Conservation (phyloP, 2,329 filamentous ascomycete species). For the Xylogone sp. region DNA sequence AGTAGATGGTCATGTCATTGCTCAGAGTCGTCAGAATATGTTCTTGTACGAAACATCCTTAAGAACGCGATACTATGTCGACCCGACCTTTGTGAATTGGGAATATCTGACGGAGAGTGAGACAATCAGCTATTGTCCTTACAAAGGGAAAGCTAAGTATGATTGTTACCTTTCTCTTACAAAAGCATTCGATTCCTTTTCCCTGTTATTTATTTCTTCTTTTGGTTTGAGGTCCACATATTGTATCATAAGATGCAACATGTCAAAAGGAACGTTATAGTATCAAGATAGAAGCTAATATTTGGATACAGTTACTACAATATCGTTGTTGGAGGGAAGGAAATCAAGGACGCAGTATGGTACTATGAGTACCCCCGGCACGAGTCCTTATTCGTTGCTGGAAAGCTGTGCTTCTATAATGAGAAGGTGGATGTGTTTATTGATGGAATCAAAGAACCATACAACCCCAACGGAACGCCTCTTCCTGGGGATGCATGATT, state of each 20-base stretch:
- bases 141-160: conserved; percentile 65
- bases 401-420: conserved; percentile 62
- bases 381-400: conserved; percentile 53
- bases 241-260: neutral
- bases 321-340: conserved; percentile 41
- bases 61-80: conserved; percentile 51
- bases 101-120: conserved; percentile 42
- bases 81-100: conserved; percentile 9
- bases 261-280: neutral
- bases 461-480: neutral
- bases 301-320: conserved; percentile 37
- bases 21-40: conserved; percentile 38
- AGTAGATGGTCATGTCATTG: conserved; percentile 41
- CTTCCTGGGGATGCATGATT: neutral
- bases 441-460: conserved; percentile 39
- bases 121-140: conserved; percentile 57
- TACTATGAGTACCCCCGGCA: conserved; percentile 55
- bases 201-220: neutral
- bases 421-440: conserved; percentile 63
- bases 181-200: neutral
- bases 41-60: conserved; percentile 60
- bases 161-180: conserved; percentile 4
- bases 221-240: no score
- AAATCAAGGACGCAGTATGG: conserved; percentile 54
- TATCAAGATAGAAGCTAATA: neutral